phyloP scores from a whole-genome alignment of 1,139 yeast species.

The Diutina scorzettiae region DNA sequence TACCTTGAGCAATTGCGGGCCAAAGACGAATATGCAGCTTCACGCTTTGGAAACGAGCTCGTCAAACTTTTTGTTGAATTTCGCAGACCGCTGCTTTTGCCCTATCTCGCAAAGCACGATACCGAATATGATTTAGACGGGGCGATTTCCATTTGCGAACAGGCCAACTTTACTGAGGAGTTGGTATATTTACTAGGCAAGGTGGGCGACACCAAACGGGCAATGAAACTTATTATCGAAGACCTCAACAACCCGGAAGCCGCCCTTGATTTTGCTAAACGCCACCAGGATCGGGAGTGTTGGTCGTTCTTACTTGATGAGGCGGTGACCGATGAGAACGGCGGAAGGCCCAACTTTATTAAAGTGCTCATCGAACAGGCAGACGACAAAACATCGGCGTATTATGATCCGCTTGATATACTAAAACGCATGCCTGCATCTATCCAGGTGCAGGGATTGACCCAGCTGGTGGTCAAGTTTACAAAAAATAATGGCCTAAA shows the following conservation, averaged over 20 bases:
- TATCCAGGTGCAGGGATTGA: slow-evolving; percentile 55
- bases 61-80: slow-evolving; percentile 54
- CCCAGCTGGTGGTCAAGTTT: slow-evolving; percentile 48
- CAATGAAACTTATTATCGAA: slow-evolving; percentile 65
- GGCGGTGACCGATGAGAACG: slow-evolving; percentile 36
- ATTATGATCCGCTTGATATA: slow-evolving; percentile 58
- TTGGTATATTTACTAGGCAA: slow-evolving; percentile 72
- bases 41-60: slow-evolving; percentile 53
- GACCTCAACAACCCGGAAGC: slow-evolving; percentile 64
- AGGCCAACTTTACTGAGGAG: slow-evolving; percentile 44
- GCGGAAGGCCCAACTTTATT: slow-evolving; percentile 49
- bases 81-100: slow-evolving; percentile 39
- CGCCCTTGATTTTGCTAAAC: slow-evolving; percentile 74
- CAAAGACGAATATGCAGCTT: slow-evolving; percentile 42
- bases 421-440: slow-evolving; percentile 51
- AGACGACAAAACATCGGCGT: slow-evolving; percentile 37
- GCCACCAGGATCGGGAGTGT: slow-evolving; percentile 58
- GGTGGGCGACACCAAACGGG: slow-evolving; percentile 70
- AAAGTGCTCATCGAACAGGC: slow-evolving; percentile 61
- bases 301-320: slow-evolving; percentile 70
- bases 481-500: slow-evolving; percentile 55
- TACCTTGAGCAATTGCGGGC: slow-evolving; percentile 42
- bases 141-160: slow-evolving; percentile 57
- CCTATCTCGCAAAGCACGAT: slow-evolving; percentile 36
- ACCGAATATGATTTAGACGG: slow-evolving; percentile 54